Base-by-base conservation (phyloP, 805 yeast species). In the Ogataea chonburiensis region DNA sequence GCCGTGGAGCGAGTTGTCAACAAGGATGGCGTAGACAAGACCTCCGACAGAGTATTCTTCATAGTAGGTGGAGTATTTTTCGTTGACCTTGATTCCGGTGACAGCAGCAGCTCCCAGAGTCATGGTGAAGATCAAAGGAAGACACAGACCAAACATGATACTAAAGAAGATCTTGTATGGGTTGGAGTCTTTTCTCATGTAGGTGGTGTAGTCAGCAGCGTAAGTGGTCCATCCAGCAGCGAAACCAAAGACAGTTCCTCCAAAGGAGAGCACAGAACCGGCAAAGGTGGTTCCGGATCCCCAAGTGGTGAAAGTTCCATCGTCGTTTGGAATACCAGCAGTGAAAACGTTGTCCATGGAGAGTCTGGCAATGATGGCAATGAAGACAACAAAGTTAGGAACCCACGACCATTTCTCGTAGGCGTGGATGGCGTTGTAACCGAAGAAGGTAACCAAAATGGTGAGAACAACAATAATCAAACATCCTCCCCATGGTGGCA, bases 211-310 rank as follows among this genome's bases (percentile, higher is more conserved):
- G 66, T 88, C 97, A 34, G 95, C 78, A 17, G 96, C 93, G 52
- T 81, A 86, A 13, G 96, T 81, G 38, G 94, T 77, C 97, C 97
- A 88, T 45, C 96, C 96, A 37, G 95, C 76, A 33, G 95, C 94
- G 55, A 81, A 88, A 46, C 96, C 96, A 52, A 76, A 88, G 46
- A 84, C 61, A 28, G 93, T 64, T 60, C 88, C 81, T 57, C 96
- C 96, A 49, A 82, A 86, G 14, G 91, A 77, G 39, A 88, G 67
- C 13, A 86, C 88, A 53, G 61, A 53, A 46, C 86, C 96, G 20
- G 93, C 94, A 41, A 81, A 81, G 18, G 76, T 69, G 16, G 67
- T 56, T 43, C 96, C 96, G 25, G 72, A 54, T 9, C 61, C 66
- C 64, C 63, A 59, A 15, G 61, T 60, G 13, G 41, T 43, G 44